These are phyloP conservation scores for Sporodiniella umbellata DNA, from an alignment of 371 early-diverging fungal genomes.

Conservation along the genomic window DNA sequence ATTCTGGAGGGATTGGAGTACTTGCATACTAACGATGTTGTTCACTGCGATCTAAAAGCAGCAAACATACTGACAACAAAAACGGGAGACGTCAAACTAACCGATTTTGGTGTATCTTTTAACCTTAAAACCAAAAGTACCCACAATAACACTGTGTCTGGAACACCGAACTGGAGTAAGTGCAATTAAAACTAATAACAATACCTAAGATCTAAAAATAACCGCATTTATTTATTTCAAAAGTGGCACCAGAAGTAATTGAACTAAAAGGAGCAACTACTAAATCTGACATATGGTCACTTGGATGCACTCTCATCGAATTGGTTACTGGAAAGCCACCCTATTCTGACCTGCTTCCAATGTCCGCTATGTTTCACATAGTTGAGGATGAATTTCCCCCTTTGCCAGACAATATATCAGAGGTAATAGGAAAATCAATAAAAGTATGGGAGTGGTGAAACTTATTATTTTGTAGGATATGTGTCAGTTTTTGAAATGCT, in stretches of 20 bases:
- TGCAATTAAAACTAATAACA: slow-evolving; percentile 1
- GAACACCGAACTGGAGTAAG: slow-evolving; percentile 95
- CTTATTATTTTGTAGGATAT: slow-evolving; percentile 48
- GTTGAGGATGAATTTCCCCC: slow-evolving; percentile 90
- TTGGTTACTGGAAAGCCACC: slow-evolving; percentile 87
- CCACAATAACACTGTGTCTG: slow-evolving; percentile 70
- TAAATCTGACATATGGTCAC: slow-evolving; percentile 88
- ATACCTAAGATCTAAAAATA: background rate
- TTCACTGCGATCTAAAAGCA: slow-evolving; percentile 97
- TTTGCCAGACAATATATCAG: slow-evolving; percentile 78
- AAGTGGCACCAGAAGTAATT: slow-evolving; percentile 97
- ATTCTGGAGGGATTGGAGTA: slow-evolving; percentile 88
- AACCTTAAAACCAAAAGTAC: slow-evolving; percentile 68
- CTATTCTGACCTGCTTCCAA: slow-evolving; percentile 73
- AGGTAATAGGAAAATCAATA: slow-evolving; percentile 30
- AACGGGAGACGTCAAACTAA: slow-evolving; percentile 90
- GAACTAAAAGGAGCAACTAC: slow-evolving; percentile 77
- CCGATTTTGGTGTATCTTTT: slow-evolving; percentile 94
- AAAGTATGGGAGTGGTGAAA: background rate
- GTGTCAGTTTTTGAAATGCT: slow-evolving; percentile 67
- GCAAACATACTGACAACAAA: slow-evolving; percentile 95
- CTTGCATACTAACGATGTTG: slow-evolving; percentile 85
- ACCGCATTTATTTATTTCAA: slow-evolving; percentile 9
- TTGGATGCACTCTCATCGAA: slow-evolving; percentile 88
- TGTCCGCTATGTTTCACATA: slow-evolving; percentile 89